Percentiles rank a stretch among this genome's conserved stretches.
Conservation (phyloP, 169 alveolate species). For the Babesia ovis region DNA sequence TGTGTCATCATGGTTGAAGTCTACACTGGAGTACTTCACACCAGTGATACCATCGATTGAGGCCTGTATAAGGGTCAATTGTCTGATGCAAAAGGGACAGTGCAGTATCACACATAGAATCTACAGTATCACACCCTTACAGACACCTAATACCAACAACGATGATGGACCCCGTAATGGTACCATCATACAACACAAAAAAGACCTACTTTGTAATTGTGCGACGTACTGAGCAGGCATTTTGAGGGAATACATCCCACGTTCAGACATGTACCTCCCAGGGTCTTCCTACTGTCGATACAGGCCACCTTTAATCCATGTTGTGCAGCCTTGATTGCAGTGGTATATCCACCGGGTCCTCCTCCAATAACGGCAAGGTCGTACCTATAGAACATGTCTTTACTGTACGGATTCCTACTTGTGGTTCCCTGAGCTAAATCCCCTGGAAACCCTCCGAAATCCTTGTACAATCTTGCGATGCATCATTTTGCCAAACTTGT, state of each 20-base stretch:
- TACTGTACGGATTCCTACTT: conserved; percentile 17
- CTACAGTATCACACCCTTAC: too few relatives aligned
- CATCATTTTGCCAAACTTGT: not conserved
- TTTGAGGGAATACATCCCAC: conserved; percentile 98
- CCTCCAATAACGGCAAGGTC: conserved; percentile 90
- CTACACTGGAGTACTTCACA: conserved; percentile 59
- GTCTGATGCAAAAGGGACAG: not conserved
- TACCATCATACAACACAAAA: too few relatives aligned
- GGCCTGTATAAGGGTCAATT: not conserved
- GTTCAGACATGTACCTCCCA: conserved; percentile 98
- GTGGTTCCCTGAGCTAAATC: conserved; percentile 31
- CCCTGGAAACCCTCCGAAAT: not conserved
- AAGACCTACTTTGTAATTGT: conserved; percentile 84
- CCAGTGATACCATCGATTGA: conserved; percentile 64
- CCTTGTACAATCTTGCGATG: not conserved
- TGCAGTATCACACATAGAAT: too few relatives aligned
- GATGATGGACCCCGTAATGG: too few relatives aligned
- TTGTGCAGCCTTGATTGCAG: conserved; percentile 97
- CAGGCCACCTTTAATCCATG: conserved; percentile 93
- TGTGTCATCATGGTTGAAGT: conserved; percentile 81
- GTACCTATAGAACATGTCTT: conserved; percentile 56
- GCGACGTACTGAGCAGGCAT: conserved; percentile 91
- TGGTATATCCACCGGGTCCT: conserved; percentile 95
- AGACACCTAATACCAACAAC: too few relatives aligned
- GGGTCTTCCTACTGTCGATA: conserved; percentile 91